These are phyloP conservation scores for Dendrocalamus latiflorus DNA, from an alignment of 202 grass and related monocot species.

Conservation along the genomic window DNA sequence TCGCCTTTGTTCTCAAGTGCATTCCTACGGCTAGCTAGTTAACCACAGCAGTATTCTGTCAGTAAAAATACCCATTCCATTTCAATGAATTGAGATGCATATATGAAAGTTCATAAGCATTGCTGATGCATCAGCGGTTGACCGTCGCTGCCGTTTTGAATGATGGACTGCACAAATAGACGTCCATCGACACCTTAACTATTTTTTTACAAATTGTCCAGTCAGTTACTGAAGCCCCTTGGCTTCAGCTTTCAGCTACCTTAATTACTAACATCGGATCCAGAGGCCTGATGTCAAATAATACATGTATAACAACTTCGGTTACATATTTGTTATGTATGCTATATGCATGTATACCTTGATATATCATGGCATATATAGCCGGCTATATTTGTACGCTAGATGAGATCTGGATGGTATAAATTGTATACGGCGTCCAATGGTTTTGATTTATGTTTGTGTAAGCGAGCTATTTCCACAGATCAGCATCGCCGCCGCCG, in stretches of 20 bases:
- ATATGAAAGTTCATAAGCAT: constrained; percentile 39
- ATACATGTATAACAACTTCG: constrained; percentile 51
- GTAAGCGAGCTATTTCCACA: constrained; percentile 53
- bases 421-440: constrained; percentile 19
- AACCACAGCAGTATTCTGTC: neutral
- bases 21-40: neutral
- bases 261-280: constrained; percentile 38
- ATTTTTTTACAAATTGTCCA: constrained; percentile 56
- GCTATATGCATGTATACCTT: constrained; percentile 20
- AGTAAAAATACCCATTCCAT: constrained; percentile 30
- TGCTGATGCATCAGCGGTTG: constrained; percentile 32
- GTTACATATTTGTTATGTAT: constrained; percentile 62
- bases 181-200: constrained; percentile 46
- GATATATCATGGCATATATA: constrained; percentile 33
- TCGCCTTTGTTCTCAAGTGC: neutral
- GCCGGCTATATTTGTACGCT: constrained; percentile 57
- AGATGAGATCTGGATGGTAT: constrained; percentile 31
- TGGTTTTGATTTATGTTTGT: constrained; percentile 16
- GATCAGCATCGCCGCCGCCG: constrained; percentile 16
- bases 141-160: constrained; percentile 40
- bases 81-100: constrained; percentile 31
- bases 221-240: constrained; percentile 56
- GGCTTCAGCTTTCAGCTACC: constrained; percentile 57
- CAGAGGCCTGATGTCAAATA: constrained; percentile 39
- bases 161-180: constrained; percentile 53